phyloP scores from a whole-genome alignment of 208 protist genomes.

The Wallacemonas sp. region DNA sequence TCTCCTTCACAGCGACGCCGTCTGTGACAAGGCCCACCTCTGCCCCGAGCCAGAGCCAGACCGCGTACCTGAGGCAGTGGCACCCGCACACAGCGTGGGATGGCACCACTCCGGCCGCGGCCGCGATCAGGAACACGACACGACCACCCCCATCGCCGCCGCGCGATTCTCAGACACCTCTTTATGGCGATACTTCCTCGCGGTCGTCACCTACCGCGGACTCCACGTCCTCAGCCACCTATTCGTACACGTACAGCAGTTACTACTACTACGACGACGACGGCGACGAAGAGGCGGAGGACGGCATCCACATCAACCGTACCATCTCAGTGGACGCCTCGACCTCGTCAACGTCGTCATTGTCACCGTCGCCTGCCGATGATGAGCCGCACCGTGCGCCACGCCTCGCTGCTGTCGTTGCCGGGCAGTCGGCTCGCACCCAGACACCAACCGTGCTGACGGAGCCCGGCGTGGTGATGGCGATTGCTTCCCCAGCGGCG shows the following conservation, averaged over 20 bases:
- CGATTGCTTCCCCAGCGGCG: background rate
- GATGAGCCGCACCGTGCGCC: too few species aligned
- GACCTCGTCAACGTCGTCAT: background rate
- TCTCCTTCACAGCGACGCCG: too few species aligned
- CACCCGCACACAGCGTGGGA: background rate
- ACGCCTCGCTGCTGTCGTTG: too few species aligned
- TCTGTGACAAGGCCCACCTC: background rate
- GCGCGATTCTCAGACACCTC: background rate
- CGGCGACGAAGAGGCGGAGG: background rate
- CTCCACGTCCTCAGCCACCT: background rate
- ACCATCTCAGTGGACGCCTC: background rate
- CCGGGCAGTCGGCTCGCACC: too few species aligned
- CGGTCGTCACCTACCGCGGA: background rate
- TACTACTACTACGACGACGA: background rate
- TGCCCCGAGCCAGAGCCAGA: background rate
- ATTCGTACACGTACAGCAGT: background rate
- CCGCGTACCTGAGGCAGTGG: background rate
- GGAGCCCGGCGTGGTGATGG: background rate
- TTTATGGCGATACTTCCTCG: conserved; percentile 2
- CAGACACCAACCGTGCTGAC: too few species aligned
- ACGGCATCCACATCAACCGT: background rate
- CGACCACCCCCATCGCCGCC: background rate
- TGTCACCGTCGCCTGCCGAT: too few species aligned
- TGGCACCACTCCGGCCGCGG: background rate
- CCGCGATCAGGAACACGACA: background rate